These are phyloP conservation scores for Bacidia gigantensis DNA, from an alignment of 495 filamentous ascomycete species.

Conservation along the genomic window DNA sequence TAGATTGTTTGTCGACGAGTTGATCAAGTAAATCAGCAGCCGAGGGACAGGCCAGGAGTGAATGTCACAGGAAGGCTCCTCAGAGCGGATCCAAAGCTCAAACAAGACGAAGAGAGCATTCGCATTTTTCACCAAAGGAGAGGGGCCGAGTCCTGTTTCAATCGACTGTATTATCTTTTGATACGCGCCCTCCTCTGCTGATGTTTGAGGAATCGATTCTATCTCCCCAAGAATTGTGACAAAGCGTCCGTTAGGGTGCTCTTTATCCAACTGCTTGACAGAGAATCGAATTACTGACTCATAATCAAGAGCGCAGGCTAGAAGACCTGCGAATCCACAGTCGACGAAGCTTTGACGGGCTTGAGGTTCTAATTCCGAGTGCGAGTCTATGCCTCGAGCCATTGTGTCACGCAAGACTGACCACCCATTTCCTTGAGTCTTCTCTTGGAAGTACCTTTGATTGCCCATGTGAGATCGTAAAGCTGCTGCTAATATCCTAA, in stretches of 20 bases:
- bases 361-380: conserved; percentile 29
- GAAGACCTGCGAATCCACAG: conserved; percentile 71
- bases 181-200: neutral
- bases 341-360: conserved; percentile 45
- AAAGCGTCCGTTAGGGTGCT: too few relatives aligned
- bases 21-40: conserved; percentile 28
- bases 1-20: conserved; percentile 58
- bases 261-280: too few relatives aligned
- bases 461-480: conserved; percentile 77
- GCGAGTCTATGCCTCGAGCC: conserved; percentile 44
- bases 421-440: conserved; percentile 64
- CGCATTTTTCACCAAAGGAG: conserved; percentile 12
- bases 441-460: conserved; percentile 64
- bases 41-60: neutral
- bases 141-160: conserved; percentile 9
- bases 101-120: conserved; percentile 16
- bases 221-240: neutral
- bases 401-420: conserved; percentile 58
- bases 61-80: conserved; percentile 16
- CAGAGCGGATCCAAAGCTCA: conserved; percentile 16
- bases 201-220: neutral
- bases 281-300: too few relatives aligned
- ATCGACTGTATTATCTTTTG: neutral
- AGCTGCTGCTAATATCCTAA: conserved; percentile 60
- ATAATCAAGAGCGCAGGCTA: conserved; percentile 71